Conservation (phyloP, 495 filamentous ascomycete species). For the Xylaria grammica region DNA sequence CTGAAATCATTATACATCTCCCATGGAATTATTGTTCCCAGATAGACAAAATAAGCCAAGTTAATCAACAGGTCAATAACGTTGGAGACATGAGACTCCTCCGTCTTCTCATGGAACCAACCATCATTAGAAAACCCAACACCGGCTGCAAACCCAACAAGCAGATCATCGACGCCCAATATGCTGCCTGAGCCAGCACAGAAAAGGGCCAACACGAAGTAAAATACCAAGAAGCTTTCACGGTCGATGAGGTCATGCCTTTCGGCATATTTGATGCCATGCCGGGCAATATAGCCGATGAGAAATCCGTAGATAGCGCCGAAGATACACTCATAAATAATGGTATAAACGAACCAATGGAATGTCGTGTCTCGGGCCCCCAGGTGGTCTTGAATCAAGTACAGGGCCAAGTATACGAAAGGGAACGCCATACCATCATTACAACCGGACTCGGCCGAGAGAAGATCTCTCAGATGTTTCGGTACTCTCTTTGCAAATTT, state of each 20-base stretch:
- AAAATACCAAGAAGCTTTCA: constrained; percentile 98
- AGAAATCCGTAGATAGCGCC: constrained; percentile 88
- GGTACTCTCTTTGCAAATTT: constrained; percentile 98
- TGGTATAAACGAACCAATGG: constrained; percentile 88
- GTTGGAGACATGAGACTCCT: constrained; percentile 98
- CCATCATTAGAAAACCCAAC: constrained; percentile 99
- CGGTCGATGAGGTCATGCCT: constrained; percentile 86
- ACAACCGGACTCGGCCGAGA: constrained; percentile 97
- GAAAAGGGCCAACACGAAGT: constrained; percentile 96
- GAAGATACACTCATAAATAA: constrained; percentile 96
- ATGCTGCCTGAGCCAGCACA: constrained; percentile 94
- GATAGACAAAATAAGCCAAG: constrained; percentile 96
- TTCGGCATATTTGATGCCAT: constrained; percentile 90
- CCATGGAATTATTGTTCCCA: constrained; percentile 98
- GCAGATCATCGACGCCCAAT: constrained; percentile 91
- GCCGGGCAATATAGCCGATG: constrained; percentile 86
- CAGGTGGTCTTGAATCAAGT: constrained; percentile 80
- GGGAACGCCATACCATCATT: constrained; percentile 99
- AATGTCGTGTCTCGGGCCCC: constrained; percentile 70
- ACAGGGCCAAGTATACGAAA: constrained; percentile 91
- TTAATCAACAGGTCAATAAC: constrained; percentile 98
- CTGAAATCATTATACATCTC: constrained; percentile 74
- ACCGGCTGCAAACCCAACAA: constrained; percentile 93
- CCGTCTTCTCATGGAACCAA: constrained; percentile 98
- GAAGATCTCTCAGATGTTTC: constrained; percentile 92